Evolutionary conservation across 805 yeast species (phyloP).

Genomic region (Yarrowia osloensis): DNA sequence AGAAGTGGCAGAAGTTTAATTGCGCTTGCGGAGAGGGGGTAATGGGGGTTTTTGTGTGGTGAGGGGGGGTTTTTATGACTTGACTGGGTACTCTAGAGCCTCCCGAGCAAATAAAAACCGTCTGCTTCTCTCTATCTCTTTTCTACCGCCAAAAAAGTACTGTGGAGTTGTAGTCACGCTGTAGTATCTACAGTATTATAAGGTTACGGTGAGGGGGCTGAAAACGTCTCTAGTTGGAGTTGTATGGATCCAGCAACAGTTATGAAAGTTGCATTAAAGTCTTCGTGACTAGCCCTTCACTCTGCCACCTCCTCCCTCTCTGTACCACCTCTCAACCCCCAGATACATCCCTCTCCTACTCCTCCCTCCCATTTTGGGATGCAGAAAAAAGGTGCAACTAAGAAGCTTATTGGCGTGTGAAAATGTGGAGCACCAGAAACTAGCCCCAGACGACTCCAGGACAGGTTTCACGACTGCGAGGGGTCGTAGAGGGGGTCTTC

Average conservation of each 20-base stretch:
- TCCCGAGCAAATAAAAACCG: neutral
- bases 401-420: slow-evolving; percentile 3
- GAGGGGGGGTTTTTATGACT: neutral
- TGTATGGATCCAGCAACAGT: neutral
- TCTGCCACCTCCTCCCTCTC: neutral
- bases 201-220: neutral
- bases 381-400: slow-evolving; percentile 24
- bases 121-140: neutral
- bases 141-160: neutral
- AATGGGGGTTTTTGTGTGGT: neutral
- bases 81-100: neutral
- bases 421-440: neutral
- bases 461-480: too few species aligned
- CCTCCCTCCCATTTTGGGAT: neutral
- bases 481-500: too few species aligned
- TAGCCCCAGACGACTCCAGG: too few species aligned
- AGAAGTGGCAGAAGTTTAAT: neutral
- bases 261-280: neutral
- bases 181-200: neutral
- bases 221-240: neutral
- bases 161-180: slow-evolving; percentile 18
- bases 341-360: neutral
- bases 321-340: neutral
- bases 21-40: neutral
- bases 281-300: too few species aligned